phyloP scores from a whole-genome alignment of 306 rosid species.

The Ochetophila trinervis region DNA sequence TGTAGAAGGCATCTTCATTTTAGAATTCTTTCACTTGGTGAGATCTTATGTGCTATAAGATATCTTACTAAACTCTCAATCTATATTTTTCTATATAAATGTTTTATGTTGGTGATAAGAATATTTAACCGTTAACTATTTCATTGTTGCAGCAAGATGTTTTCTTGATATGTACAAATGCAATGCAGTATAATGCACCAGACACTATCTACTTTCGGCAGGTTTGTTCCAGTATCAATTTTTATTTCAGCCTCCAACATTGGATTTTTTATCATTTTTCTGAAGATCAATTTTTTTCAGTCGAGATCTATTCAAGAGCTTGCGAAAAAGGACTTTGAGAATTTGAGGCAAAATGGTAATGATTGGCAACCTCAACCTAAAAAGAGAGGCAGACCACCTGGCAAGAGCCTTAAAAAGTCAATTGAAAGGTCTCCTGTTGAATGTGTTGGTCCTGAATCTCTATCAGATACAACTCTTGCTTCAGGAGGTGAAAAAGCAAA shows the following conservation, averaged over 20 bases:
- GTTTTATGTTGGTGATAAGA: constrained; percentile 3
- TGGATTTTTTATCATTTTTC: constrained; percentile 11
- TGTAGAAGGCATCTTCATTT: not conserved
- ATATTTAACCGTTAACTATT: constrained; percentile 20
- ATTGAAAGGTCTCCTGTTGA: constrained; percentile 46
- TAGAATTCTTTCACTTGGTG: too few species aligned
- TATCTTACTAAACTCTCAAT: not conserved
- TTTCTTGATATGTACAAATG: constrained; percentile 83
- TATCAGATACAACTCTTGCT: constrained; percentile 59
- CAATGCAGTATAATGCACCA: constrained; percentile 78
- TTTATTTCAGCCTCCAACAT: not conserved
- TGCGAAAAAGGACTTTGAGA: constrained; percentile 80
- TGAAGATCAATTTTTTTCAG: constrained; percentile 34
- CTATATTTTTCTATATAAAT: not conserved
- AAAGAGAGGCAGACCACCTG: constrained; percentile 94
- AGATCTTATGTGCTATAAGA: too few species aligned
- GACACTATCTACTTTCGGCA: constrained; percentile 84
- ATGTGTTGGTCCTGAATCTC: constrained; percentile 45
- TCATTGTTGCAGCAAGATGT: constrained; percentile 74
- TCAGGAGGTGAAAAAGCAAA: constrained; percentile 60
- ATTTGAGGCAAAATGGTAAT: constrained; percentile 80
- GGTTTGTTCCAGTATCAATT: constrained; percentile 46
- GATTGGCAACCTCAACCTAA: constrained; percentile 61
- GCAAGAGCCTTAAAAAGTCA: constrained; percentile 57
- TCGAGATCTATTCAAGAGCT: constrained; percentile 89